Evolutionary conservation across 2,329 filamentous ascomycete species (phyloP), one percentile per base, ranked within the genome.

Genomic region (Fusarium foetens): DNA sequence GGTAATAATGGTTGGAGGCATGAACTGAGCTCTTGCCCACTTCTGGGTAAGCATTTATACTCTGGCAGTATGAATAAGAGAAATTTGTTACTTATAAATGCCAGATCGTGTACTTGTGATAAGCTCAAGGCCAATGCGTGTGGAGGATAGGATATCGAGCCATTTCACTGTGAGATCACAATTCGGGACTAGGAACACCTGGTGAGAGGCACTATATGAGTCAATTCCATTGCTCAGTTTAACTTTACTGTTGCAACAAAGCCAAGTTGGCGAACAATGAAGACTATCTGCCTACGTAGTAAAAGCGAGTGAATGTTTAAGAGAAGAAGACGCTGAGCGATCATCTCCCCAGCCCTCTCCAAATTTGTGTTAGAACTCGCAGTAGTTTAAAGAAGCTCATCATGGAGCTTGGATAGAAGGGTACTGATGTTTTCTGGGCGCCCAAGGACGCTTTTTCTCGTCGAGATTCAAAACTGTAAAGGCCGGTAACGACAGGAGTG

Each of bases 401-500:
- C 8, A 45, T 19, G 11, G 43, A 66, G 51, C 33, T 29, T 13
- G 7, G 16, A n/a, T 51, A 67, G 63, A 67, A 67, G 11, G 31
- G 41, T 54, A 54, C 25, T 38, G 16, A 17, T 48, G 21, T 17
- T 49, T 42, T 31, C 5, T 43, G 38, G 33, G 16, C 31, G 27
- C 12, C 45, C 11, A 31, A 6, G 29, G 48, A 55, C 51, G 39
- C 38, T n/a, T 11, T 19, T 58, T 43, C 38, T 63, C 51, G 13
- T 61, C 31, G 29, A 43, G 38, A 19, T 21, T 27, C 45, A 39
- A 36, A 41, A 25, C 42, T 62, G 3, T 33, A 73, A 39, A 55
- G 33, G 43, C 13, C 45, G 59, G 59, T 63, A 73, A 42, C 21
- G 72, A 72, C 74, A 67, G 67, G 41, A 45, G 23, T 49, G 51